Evolutionary conservation across 129 eudicot species (phyloP).

Genomic region (Kitagawia praeruptora): DNA sequence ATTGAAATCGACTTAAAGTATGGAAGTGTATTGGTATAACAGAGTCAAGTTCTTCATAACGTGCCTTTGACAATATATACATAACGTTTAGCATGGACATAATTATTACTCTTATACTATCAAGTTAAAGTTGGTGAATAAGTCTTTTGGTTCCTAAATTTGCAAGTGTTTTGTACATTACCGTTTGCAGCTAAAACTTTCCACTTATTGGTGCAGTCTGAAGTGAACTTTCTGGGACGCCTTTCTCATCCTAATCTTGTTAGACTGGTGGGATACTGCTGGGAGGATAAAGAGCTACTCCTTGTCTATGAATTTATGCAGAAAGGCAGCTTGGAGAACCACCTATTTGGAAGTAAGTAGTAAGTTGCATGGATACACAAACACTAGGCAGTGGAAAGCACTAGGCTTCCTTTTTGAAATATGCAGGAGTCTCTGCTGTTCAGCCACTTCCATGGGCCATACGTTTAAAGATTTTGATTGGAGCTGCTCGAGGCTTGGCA

Average conservation of each 20-base stretch:
- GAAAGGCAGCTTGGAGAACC: slow-evolving; percentile 89
- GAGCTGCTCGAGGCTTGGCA: slow-evolving; percentile 87
- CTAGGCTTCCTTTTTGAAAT: slow-evolving; percentile 6
- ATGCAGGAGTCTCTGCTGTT: slow-evolving; percentile 69
- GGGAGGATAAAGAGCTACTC: slow-evolving; percentile 69
- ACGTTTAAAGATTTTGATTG: slow-evolving; percentile 64
- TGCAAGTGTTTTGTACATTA: background rate
- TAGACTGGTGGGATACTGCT: slow-evolving; percentile 76
- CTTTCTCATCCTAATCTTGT: slow-evolving; percentile 90
- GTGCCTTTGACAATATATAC: too few species aligned
- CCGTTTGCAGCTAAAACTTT: background rate
- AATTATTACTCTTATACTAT: background rate
- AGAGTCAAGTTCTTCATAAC: too few species aligned
- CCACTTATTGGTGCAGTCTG: slow-evolving; percentile 48
- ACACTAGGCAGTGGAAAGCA: background rate
- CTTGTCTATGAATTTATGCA: slow-evolving; percentile 95
- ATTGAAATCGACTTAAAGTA: too few species aligned
- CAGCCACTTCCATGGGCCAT: slow-evolving; percentile 85
- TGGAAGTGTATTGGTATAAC: too few species aligned
- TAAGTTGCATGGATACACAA: background rate
- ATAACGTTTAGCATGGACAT: background rate
- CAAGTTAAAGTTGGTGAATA: too few species aligned
- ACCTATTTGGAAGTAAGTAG: slow-evolving; percentile 85
- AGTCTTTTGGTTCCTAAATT: too few species aligned
- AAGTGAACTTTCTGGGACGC: slow-evolving; percentile 75